Conservation (phyloP, 106 monocot genomes). For the Acanthochlamys bracteata region DNA sequence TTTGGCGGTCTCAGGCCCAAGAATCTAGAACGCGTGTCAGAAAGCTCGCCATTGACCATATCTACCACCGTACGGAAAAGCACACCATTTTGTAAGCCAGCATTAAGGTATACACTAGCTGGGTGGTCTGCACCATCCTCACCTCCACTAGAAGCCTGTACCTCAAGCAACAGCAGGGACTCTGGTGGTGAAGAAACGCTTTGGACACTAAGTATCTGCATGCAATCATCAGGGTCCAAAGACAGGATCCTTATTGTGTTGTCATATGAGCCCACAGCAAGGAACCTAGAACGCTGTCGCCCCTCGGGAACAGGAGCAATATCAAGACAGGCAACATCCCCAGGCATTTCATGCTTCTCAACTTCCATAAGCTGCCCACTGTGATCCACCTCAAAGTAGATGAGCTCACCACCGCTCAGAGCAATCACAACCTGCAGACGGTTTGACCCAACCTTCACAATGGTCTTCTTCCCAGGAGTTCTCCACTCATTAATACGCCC, state of each 20-base stretch:
- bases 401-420: slow-evolving; percentile 93
- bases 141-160: slow-evolving; percentile 86
- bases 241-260: slow-evolving; percentile 91
- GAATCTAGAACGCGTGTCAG: slow-evolving; percentile 87
- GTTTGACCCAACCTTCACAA: slow-evolving; percentile 94
- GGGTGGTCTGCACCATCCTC: slow-evolving; percentile 99
- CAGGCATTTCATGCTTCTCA: slow-evolving; percentile 97
- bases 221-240: slow-evolving; percentile 94
- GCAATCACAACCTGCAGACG: slow-evolving; percentile 95
- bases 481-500: slow-evolving; percentile 98
- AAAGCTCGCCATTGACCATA: slow-evolving; percentile 94
- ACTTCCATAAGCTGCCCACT: slow-evolving; percentile 97
- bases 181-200: slow-evolving; percentile 94
- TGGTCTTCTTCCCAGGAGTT: slow-evolving; percentile 98
- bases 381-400: slow-evolving; percentile 97
- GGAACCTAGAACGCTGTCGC: slow-evolving; percentile 87
- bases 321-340: slow-evolving; percentile 94
- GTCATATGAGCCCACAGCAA: slow-evolving; percentile 96
- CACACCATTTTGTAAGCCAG: slow-evolving; percentile 94
- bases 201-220: slow-evolving; percentile 94
- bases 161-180: slow-evolving; percentile 90
- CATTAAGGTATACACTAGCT: slow-evolving; percentile 92
- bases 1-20: slow-evolving; percentile 89
- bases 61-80: slow-evolving; percentile 93
- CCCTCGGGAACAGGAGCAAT: slow-evolving; percentile 98